phyloP scores from a whole-genome alignment of 129 eudicot species.

The Helichrysum umbraculigerum region DNA sequence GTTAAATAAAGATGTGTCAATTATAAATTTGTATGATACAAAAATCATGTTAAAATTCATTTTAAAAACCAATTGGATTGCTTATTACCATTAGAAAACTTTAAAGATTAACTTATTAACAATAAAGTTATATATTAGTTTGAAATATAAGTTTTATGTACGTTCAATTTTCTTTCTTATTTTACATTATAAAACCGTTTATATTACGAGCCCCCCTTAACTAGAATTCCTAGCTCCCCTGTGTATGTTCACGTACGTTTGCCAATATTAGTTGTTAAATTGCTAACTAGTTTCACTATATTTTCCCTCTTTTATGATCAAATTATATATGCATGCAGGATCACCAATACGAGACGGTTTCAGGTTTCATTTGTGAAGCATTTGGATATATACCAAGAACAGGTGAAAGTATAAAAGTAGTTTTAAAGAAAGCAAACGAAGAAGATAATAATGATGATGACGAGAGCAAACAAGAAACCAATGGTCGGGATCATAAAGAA shows the following conservation, averaged over 20 bases:
- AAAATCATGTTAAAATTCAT: too few species aligned
- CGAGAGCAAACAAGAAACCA: constrained; percentile 43
- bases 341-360: constrained; percentile 77
- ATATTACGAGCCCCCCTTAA: too few species aligned
- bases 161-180: too few species aligned
- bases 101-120: too few species aligned
- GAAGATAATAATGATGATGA: constrained; percentile 42
- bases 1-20: too few species aligned
- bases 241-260: background rate
- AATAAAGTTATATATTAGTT: too few species aligned
- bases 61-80: too few species aligned
- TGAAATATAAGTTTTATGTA: too few species aligned
- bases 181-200: too few species aligned
- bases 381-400: constrained; percentile 82
- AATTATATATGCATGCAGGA: constrained; percentile 37
- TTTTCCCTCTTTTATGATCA: background rate
- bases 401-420: constrained; percentile 64
- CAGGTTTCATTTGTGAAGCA: constrained; percentile 67
- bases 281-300: background rate
- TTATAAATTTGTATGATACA: too few species aligned
- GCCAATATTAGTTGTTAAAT: background rate
- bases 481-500: constrained; percentile 43
- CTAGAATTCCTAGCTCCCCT: too few species aligned
- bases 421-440: constrained; percentile 46
- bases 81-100: too few species aligned